Evolutionary conservation across 352 stramenopile genomes (phyloP), one percentile per base, ranked within the genome.

Genomic region (Globisporangium megalacanthum): DNA sequence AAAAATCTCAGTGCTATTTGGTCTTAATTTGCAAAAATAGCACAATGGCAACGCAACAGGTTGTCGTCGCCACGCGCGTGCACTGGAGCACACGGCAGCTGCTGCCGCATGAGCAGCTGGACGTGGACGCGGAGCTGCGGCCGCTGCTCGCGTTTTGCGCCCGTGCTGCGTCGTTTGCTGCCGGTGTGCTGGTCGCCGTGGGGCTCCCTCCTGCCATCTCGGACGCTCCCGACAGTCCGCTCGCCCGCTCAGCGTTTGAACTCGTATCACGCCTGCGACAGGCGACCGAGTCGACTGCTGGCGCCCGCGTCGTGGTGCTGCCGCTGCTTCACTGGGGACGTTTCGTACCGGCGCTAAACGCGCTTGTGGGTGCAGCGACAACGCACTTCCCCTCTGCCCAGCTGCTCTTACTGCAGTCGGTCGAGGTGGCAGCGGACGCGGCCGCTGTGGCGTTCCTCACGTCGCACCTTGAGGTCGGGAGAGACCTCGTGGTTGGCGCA

Each of bases 271-370:
- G 59, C 33, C 49, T 90, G 14, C 64, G 82, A 35, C 46, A 33
- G 1, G 64, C 72, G 31, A 65, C 53, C 14, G 29, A 39, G 49
- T 54, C 19, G 29, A 17, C 33, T 48, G 19, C 13, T 10, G 19
- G 8, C 19, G 17, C 15, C 17, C 60, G 52, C 0, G 66, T 95
- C 17, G 53, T 79, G 49, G 68, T 98, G 37, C 65, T 98, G n/a
- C 80, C 91, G 15, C 88, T 99, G 39, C 83, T 89, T 48, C 86
- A 96, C 46, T 99, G 96, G 96, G 94, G 92, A 19, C 84, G 88
- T 54, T 99, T 99, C 58, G 80, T 97, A 37, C 92, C 94, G n/a
- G 95, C 94, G 13, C 66, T 99, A 19, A 99, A 98, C 68, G 94
- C 94, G 22, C 75, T 98, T 36, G 64, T 98, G 3, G 61, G 58